A percentile compares a stretch with the other conserved stretches of the same genome.
Evolutionary conservation across 2,329 filamentous ascomycete species (phyloP).

Genomic region (Diplodia sapinea): DNA sequence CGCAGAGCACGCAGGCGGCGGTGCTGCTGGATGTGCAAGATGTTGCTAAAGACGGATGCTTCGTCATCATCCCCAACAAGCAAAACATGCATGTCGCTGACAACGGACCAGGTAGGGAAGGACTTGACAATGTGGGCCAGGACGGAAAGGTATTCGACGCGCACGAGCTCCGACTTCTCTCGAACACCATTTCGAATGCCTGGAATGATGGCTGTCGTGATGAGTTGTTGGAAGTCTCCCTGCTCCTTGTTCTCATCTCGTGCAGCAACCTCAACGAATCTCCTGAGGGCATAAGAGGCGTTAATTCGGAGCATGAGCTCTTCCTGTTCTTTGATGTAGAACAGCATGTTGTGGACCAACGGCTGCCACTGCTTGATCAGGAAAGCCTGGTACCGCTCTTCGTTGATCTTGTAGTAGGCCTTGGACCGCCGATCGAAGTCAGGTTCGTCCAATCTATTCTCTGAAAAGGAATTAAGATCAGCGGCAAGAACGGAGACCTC

Average conservation of each 20-base stretch:
- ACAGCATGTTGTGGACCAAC: conserved; percentile 86
- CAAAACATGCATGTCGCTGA: conserved; percentile 76
- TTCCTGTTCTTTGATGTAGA: conserved; percentile 82
- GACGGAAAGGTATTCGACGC: conserved; percentile 79
- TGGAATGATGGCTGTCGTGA: conserved; percentile 72
- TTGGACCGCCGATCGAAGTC: conserved; percentile 83
- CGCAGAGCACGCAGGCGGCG: conserved; percentile 84
- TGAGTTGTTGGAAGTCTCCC: conserved; percentile 61
- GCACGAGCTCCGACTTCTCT: conserved; percentile 81
- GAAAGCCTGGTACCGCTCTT: conserved; percentile 63
- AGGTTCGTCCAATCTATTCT: conserved; percentile 77
- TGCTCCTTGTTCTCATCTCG: conserved; percentile 56
- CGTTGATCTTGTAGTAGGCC: conserved; percentile 76
- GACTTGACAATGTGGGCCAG: conserved; percentile 77
- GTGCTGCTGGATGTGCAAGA: conserved; percentile 87
- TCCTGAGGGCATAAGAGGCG: conserved; percentile 78
- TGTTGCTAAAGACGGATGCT: conserved; percentile 88
- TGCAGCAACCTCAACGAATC: conserved; percentile 70
- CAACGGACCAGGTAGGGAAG: conserved; percentile 71
- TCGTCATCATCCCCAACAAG: conserved; percentile 76
- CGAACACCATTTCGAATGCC: conserved; percentile 77
- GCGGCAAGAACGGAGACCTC: conserved; percentile 73
- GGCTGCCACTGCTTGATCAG: conserved; percentile 82
- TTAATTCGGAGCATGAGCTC: conserved; percentile 86
- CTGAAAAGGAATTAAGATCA: conserved; percentile 80